Evolutionary conservation across 192 early-diverging fungal species (phyloP).

Genomic region (Coemansia sp.): DNA sequence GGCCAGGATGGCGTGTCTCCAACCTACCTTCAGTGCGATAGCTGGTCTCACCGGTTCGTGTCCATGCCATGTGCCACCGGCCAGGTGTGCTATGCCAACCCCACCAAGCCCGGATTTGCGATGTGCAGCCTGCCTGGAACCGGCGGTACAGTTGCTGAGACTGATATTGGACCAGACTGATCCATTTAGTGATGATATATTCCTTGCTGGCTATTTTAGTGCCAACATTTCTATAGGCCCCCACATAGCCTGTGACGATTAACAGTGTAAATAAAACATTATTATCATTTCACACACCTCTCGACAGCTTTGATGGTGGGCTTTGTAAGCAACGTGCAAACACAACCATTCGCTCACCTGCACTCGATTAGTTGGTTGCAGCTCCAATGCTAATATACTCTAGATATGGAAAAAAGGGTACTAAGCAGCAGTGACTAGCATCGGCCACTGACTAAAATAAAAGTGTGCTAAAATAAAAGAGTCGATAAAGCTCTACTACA

Average conservation of each 20-base stretch:
- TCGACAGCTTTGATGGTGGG: no score
- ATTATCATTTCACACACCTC: no score
- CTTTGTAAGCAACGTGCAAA: no score
- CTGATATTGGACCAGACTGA: no score
- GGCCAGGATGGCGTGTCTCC: conserved; percentile 36
- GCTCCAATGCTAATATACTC: not conserved
- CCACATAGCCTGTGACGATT: no score
- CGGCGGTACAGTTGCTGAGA: conserved; percentile 7
- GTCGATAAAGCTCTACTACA: not conserved
- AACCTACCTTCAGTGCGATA: conserved; percentile 40
- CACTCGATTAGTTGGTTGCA: not conserved
- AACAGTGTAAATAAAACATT: no score
- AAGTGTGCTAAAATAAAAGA: not conserved
- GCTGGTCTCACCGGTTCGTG: conserved; percentile 30
- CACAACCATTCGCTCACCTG: no score
- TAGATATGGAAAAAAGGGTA: not conserved
- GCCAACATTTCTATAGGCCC: no score
- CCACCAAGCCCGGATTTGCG: conserved; percentile 29
- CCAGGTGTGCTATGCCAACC: conserved; percentile 44
- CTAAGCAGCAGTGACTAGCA: not conserved
- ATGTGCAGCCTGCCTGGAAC: conserved; percentile 45
- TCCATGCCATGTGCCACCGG: conserved; percentile 29
- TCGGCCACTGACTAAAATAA: no score
- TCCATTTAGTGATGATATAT: no score
- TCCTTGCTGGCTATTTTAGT: no score